A percentile compares a stretch with the other conserved stretches of the same genome.
Conservation (phyloP, 768 basidiomycete genomes). For the Amanita phalloides region DNA sequence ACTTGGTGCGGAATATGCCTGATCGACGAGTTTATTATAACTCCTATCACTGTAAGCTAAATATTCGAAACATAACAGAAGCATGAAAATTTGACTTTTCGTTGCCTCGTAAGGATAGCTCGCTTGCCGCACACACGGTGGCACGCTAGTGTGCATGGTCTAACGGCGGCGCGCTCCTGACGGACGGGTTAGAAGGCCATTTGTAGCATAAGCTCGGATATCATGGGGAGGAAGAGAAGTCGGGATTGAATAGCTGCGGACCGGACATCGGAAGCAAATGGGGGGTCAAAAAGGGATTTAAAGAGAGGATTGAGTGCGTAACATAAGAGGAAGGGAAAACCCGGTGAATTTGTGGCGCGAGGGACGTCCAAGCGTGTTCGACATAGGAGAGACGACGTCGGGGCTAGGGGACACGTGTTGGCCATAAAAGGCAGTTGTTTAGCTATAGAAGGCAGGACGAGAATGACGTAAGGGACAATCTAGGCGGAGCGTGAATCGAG, state of each 20-base stretch:
- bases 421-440: conserved; percentile 14
- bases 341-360: conserved; percentile 20
- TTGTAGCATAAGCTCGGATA: conserved; percentile 5
- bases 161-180: neutral
- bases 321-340: neutral
- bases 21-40: conserved; percentile 6
- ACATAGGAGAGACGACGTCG: conserved; percentile 8
- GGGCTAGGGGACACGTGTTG: conserved; percentile 13
- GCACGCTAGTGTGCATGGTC: neutral
- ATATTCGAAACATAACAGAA: conserved; percentile 5
- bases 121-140: neutral
- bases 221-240: conserved; percentile 2
- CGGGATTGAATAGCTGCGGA: conserved; percentile 7
- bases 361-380: conserved; percentile 3
- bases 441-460: conserved; percentile 11
- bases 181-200: conserved; percentile 3
- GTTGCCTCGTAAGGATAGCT: neutral
- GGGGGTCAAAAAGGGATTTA: neutral
- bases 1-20: neutral
- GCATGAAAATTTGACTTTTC: neutral
- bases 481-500: conserved; percentile 13
- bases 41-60: conserved; percentile 4
- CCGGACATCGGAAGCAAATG: conserved; percentile 10
- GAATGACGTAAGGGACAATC: conserved; percentile 6
- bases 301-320: neutral